phyloP scores from a whole-genome alignment of 2,329 filamentous ascomycete genomes.

The Fusarium verticillioides region DNA sequence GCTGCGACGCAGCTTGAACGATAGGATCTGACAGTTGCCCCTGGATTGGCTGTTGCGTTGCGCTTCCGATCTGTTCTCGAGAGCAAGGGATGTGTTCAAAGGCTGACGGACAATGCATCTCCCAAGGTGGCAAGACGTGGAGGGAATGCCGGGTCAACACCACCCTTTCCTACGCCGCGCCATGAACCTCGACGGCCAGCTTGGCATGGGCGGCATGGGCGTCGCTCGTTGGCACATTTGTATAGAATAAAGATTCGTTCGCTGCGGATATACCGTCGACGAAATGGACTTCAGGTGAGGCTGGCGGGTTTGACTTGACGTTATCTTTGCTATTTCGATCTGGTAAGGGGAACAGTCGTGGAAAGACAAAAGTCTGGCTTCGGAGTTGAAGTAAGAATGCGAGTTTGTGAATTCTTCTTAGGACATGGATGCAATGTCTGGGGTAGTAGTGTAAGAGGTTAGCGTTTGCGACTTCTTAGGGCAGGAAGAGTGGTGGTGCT shows the following conservation, averaged over 20 bases:
- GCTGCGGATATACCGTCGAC: rapidly evolving
- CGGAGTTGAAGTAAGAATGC: not conserved
- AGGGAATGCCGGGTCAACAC: not conserved
- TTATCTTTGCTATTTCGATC: not conserved
- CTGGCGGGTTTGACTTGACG: not conserved
- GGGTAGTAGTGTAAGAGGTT: too few relatives aligned
- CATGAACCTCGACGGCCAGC: too few relatives aligned
- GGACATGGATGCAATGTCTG: too few relatives aligned
- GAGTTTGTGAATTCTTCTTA: not conserved
- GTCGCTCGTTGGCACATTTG: too few relatives aligned
- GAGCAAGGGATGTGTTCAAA: not conserved
- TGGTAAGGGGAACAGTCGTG: rapidly evolving
- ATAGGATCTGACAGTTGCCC: too few relatives aligned
- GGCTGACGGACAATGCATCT: too few relatives aligned
- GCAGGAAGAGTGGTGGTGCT: rapidly evolving
- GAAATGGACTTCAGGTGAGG: rapidly evolving
- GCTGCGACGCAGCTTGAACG: too few relatives aligned
- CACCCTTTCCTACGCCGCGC: too few relatives aligned
- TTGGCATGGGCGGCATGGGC: too few relatives aligned
- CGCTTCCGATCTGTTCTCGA: not conserved
- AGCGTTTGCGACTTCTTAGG: rapidly evolving
- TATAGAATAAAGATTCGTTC: rapidly evolving
- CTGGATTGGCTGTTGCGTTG: too few relatives aligned
- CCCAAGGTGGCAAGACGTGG: not conserved
- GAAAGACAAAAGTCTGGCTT: not conserved